Evolutionary conservation across 352 stramenopile species (phyloP).

Genomic region (Phytophthora cryptogea): DNA sequence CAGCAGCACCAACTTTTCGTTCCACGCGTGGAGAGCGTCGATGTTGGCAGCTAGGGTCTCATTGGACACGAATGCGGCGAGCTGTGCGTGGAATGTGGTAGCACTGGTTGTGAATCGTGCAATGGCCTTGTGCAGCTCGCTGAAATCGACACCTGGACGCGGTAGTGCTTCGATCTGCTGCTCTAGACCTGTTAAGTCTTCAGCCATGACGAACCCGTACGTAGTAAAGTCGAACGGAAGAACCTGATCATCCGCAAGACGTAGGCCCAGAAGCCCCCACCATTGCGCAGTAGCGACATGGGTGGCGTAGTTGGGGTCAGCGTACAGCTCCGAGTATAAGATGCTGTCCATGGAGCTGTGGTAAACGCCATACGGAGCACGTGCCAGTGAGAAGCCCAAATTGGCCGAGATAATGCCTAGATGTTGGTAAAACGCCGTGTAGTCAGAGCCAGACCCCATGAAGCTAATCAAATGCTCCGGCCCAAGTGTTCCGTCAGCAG

Average conservation of each 20-base stretch:
- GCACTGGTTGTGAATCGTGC: slow-evolving; percentile 34
- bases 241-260: slow-evolving; percentile 45
- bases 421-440: slow-evolving; percentile 82
- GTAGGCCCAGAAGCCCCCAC: slow-evolving; percentile 58
- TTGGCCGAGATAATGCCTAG: slow-evolving; percentile 74
- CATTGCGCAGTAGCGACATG: slow-evolving; percentile 48
- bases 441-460: slow-evolving; percentile 65
- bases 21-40: slow-evolving; percentile 26
- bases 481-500: slow-evolving; percentile 22
- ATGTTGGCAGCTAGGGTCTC: slow-evolving; percentile 17
- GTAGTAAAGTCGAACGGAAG: slow-evolving; percentile 67
- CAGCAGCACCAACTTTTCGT: slow-evolving; percentile 42
- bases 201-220: slow-evolving; percentile 55
- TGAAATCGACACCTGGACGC: slow-evolving; percentile 36
- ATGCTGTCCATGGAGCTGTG: slow-evolving; percentile 87
- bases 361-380: slow-evolving; percentile 62
- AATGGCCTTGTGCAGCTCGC: slow-evolving; percentile 39
- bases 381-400: slow-evolving; percentile 26
- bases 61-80: slow-evolving; percentile 33
- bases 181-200: slow-evolving; percentile 40
- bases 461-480: slow-evolving; percentile 52
- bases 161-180: slow-evolving; percentile 27
- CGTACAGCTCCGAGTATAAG: slow-evolving; percentile 62
- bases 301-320: slow-evolving; percentile 54
- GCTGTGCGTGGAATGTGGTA: slow-evolving; percentile 19